These are phyloP conservation scores for Ustilago hordei DNA, from an alignment of 1,284 basidiomycete genomes.

Conservation along the genomic window DNA sequence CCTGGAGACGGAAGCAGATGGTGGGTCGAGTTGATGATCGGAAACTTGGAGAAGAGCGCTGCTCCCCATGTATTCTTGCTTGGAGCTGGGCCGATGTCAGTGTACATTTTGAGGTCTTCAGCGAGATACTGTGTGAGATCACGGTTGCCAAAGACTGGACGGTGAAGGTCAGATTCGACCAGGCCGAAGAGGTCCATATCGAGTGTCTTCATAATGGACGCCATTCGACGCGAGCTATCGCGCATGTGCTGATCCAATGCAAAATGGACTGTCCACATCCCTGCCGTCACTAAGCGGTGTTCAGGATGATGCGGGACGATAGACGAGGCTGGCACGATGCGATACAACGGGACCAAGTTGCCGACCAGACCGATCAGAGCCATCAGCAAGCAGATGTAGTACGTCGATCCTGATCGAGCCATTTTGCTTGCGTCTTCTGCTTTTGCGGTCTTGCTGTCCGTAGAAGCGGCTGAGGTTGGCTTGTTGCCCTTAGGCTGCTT, in stretches of 20 bases:
- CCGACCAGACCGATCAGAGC: slow-evolving; percentile 40
- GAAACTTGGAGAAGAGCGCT: slow-evolving; percentile 74
- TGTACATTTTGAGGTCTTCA: slow-evolving; percentile 79
- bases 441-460: slow-evolving; percentile 20
- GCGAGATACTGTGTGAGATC: slow-evolving; percentile 72
- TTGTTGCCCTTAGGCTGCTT: neutral
- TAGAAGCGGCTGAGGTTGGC: neutral
- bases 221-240: slow-evolving; percentile 75
- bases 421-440: neutral
- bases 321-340: slow-evolving; percentile 74
- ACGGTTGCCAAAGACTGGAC: slow-evolving; percentile 87
- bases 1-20: slow-evolving; percentile 87
- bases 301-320: slow-evolving; percentile 78
- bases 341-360: slow-evolving; percentile 69
- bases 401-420: slow-evolving; percentile 25
- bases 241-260: slow-evolving; percentile 64
- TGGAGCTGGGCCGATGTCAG: slow-evolving; percentile 83
- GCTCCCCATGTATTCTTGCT: slow-evolving; percentile 87
- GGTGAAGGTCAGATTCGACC: slow-evolving; percentile 85
- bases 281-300: slow-evolving; percentile 81
- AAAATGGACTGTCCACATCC: slow-evolving; percentile 81
- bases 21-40: slow-evolving; percentile 88
- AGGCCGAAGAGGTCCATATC: slow-evolving; percentile 72
- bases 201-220: slow-evolving; percentile 75
- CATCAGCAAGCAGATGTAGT: slow-evolving; percentile 49